Evolutionary conservation across 345 rosid species (phyloP), one percentile per base, ranked within the genome.

Genomic region (Iberis pinnata): DNA sequence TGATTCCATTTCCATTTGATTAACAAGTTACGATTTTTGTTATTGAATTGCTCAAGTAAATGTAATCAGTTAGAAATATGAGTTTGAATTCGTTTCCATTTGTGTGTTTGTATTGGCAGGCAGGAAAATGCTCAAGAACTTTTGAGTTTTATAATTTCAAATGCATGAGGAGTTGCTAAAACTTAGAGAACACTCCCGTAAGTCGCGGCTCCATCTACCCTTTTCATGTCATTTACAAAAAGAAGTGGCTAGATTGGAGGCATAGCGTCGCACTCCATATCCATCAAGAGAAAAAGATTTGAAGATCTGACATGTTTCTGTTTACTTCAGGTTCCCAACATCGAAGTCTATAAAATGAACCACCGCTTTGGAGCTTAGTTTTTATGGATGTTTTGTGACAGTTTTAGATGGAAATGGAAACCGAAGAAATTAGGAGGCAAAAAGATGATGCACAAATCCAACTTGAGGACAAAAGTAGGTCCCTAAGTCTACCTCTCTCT

Each of bases 211-310:
- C n/a, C n/a, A n/a, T n/a, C n/a, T n/a, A n/a, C n/a, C n/a, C n/a
- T n/a, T n/a, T n/a, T n/a, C n/a, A n/a, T n/a, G n/a, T n/a, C 99
- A 93, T 77, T 78, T 93, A 66, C 97, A 93, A 78, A 93, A 93
- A 71, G 99, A 93, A 80, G 89, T 93, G 46, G 92, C 97, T 39
- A 76, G 99, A 64, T 56, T 93, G 70, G 99, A 93, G 81, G 97
- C 99, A 26, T 95, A 76, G 71, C 82, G 86, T 67, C 87, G 92
- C 53, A 93, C 99, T 37, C 99, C 99, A 53, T 92, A 78, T 53
- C 96, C 95, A 43, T 70, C 88, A n/a, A 78, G 49, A 17, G 94
- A 93, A 68, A 93, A 83, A 43, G 99, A 88, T 75, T 49, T 82
- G 22, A 88, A 76, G 75, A 93, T 93, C 58, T 89, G 75, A 58